Base-by-base conservation (phyloP, 371 early-diverging fungal species). In the Nematocida sp. region DNA sequence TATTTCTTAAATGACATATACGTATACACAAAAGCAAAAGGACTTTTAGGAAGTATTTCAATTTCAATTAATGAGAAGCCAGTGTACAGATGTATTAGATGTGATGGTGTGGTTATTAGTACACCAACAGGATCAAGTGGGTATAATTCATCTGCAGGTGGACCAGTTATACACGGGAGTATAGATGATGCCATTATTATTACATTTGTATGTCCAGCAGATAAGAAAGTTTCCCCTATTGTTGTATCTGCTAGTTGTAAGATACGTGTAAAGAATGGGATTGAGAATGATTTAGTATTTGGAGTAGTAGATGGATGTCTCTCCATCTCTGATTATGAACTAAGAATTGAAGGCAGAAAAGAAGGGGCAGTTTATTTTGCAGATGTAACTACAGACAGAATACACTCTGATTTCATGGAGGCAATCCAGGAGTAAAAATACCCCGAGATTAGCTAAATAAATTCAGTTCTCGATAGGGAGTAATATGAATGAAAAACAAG, bases 31-130 rank as follows among this genome's bases (percentile, higher is more conserved):
- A 72, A 42, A 15, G 62, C 40, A 44, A 56, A 70, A 46, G 82
- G 82, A 25, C 66, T 74, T 27, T 47, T 83, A 25, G 70, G 71
- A 39, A 57, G 6, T 47, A 78, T 83, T 75, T 47, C 23, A 18
- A 69, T 82, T 25, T 54, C 11, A 60, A 72, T 83, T 7, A 58
- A 83, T 23, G 15, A 45, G 39, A 42, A 70, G 58, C 11, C 25
- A 50, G 20, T 81, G 0, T 61, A 61, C 33, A 33, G 52, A 6
- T n/a, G n/a, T 46, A 1, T 85, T 25, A 73, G 73, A 27, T 83
- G 83, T 62, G 85, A 86, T 62, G 82, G 78, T n/a, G 39, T 86
- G 6, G 82, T 86, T 54, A 62, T 84, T 0, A 57, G 82, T 56
- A 84, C 86, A 42, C 44, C 39, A 9, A 71, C 69, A 11, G 86